Evolutionary conservation across 805 yeast species (phyloP), one percentile per base, ranked within the genome.

Genomic region (Saccharomycopsis sp.): DNA sequence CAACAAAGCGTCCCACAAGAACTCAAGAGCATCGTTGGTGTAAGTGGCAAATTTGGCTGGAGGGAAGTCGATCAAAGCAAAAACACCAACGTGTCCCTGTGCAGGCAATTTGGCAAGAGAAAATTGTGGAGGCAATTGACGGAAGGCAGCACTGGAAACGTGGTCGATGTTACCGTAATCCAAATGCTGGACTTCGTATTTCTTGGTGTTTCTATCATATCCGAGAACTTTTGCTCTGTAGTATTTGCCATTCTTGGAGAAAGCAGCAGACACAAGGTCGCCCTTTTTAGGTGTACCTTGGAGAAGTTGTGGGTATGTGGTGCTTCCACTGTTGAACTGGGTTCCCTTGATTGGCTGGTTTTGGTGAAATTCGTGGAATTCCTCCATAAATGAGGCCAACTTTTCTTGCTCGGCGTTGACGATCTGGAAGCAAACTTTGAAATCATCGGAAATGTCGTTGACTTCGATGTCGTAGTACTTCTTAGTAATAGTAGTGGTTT

Each of bases 131-230:
- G 90, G 86, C 56, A 86, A 73, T 1, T 73, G 72, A 59, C 85
- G 71, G 61, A 86, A 71, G 18, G 79, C 71, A 1, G 73, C 60
- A 7, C 37, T 9, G 12, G 77, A 61, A 8, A 82, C 81, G 34
- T 67, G 65, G 64, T 79, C 84, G 44, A 71, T 66, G 53, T 77
- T 79, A 34, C 91, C 91, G 60, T 79, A 81, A 67, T 85, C 91
- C 52, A 85, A 69, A 59, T 83, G 82, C 63, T 77, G 77, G 34
- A 85, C 83, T 56, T 76, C 78, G 65, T 70, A 80, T 56, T 70
- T 69, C 57, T 70, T 71, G 18, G 76, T 64, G 14, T 72, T 58
- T 61, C 76, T 77, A 62, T 82, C 85, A 57, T 72, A 71, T 24
- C 72, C 68, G 18, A 76, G 54, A 51, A 85, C 80, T 58, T 70